Evolutionary conservation across 768 basidiomycete genomes (phyloP).

Genomic region (Suillus cothurnatus): DNA sequence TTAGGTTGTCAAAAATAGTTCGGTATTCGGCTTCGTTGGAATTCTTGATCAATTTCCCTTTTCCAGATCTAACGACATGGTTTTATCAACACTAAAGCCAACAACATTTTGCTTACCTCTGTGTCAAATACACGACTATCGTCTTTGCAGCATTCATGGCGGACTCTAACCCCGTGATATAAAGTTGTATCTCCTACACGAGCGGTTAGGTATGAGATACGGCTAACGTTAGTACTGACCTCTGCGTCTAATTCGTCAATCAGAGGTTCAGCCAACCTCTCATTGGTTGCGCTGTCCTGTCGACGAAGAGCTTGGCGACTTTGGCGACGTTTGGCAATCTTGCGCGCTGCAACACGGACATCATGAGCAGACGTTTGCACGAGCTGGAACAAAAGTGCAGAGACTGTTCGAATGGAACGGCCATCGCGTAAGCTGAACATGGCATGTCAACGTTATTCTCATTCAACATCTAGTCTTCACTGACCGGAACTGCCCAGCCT

Average conservation of each 20-base stretch:
- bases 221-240: constrained; percentile 34
- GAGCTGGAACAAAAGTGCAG: constrained; percentile 91
- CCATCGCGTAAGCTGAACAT: constrained; percentile 81
- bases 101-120: constrained; percentile 42
- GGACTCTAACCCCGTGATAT: constrained; percentile 73
- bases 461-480: constrained; percentile 20
- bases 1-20: constrained; percentile 86
- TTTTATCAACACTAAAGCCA: constrained; percentile 15
- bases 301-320: constrained; percentile 60
- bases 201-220: not conserved
- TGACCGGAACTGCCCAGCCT: constrained; percentile 86
- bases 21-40: constrained; percentile 95
- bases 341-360: constrained; percentile 69
- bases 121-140: constrained; percentile 76
- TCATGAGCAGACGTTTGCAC: constrained; percentile 94
- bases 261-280: constrained; percentile 52
- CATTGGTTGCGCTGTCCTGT: constrained; percentile 58
- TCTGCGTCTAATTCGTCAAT: constrained; percentile 71
- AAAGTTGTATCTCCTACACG: constrained; percentile 67
- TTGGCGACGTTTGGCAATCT: constrained; percentile 62
- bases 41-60: constrained; percentile 85
- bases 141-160: constrained; percentile 85
- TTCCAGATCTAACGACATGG: constrained; percentile 65
- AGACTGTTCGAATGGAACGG: constrained; percentile 89
- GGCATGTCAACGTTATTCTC: not conserved